Evolutionary conservation across 2,329 filamentous ascomycete genomes (phyloP).

Genomic region (Aspergillus sp.): DNA sequence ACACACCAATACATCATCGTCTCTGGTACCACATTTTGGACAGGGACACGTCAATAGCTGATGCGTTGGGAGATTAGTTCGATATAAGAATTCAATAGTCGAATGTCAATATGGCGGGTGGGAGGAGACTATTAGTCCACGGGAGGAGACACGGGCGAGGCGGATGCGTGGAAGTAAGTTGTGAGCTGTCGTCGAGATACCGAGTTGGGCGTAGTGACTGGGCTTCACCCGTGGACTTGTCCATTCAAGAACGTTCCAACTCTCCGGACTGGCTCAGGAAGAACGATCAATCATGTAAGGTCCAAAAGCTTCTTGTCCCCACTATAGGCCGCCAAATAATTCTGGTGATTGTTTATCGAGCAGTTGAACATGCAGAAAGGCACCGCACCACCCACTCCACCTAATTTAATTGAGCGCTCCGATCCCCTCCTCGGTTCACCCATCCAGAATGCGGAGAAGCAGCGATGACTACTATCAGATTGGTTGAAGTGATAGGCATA

Average conservation of each 20-base stretch:
- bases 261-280: background rate
- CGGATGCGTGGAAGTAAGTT: slow-evolving; percentile 7
- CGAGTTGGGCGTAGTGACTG: background rate
- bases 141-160: background rate
- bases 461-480: background rate
- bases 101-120: background rate
- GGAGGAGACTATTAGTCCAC: background rate
- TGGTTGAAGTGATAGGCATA: background rate
- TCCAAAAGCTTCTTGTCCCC: slow-evolving; percentile 4
- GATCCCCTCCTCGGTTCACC: background rate
- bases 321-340: slow-evolving; percentile 8
- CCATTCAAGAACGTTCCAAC: too few species aligned
- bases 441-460: slow-evolving; percentile 2
- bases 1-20: background rate
- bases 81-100: slow-evolving; percentile 4
- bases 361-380: background rate
- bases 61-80: slow-evolving; percentile 1
- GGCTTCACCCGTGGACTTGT: too few species aligned
- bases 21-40: background rate
- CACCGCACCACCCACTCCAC: background rate
- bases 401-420: background rate
- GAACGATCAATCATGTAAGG: background rate
- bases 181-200: background rate
- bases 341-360: background rate
- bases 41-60: slow-evolving; percentile 10